Evolutionary conservation across 495 filamentous ascomycete genomes (phyloP).

Genomic region (Aspergillus leporis): DNA sequence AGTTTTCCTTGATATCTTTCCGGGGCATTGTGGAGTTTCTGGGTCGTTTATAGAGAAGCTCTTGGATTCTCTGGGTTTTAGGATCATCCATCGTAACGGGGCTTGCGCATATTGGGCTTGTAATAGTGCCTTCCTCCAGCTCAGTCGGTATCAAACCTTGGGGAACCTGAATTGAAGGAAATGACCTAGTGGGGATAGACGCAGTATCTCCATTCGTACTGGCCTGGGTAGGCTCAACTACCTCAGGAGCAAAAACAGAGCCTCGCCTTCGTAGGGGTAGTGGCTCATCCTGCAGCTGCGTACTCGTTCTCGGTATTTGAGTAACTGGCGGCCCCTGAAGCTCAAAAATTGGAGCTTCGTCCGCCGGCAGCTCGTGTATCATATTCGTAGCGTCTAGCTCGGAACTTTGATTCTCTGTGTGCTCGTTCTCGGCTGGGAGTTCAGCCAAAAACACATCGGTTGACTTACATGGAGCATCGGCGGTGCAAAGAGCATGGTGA

Average conservation of each 20-base stretch:
- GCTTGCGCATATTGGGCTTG: conserved; percentile 26
- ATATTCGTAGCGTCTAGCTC: conserved; percentile 46
- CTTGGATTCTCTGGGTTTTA: conserved; percentile 32
- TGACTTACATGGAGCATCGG: conserved; percentile 39
- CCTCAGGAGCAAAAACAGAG: conserved; percentile 49
- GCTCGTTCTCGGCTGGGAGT: conserved; percentile 30
- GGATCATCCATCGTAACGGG: conserved; percentile 27
- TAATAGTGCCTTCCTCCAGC: too few relatives aligned
- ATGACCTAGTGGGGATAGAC: background rate
- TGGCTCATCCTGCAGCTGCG: conserved; percentile 26
- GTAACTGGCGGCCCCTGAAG: conserved; percentile 40
- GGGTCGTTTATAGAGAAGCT: conserved; percentile 38
- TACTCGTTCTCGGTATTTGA: conserved; percentile 13
- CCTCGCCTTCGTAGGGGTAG: conserved; percentile 34
- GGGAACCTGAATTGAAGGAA: background rate
- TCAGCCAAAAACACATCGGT: conserved; percentile 34
- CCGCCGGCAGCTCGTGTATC: conserved; percentile 48
- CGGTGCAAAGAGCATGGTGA: conserved; percentile 57
- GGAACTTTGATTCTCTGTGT: conserved; percentile 23
- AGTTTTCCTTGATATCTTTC: conserved; percentile 29
- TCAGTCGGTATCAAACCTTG: conserved; percentile 14
- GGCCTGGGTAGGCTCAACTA: conserved; percentile 20
- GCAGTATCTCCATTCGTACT: conserved; percentile 6
- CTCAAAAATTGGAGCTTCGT: conserved; percentile 38
- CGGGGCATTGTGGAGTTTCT: conserved; percentile 31